Percentiles rank a stretch among this genome's conserved stretches.
phyloP scores from a whole-genome alignment of 2,329 filamentous ascomycete genomes.

The Calonectria pauciramosa region DNA sequence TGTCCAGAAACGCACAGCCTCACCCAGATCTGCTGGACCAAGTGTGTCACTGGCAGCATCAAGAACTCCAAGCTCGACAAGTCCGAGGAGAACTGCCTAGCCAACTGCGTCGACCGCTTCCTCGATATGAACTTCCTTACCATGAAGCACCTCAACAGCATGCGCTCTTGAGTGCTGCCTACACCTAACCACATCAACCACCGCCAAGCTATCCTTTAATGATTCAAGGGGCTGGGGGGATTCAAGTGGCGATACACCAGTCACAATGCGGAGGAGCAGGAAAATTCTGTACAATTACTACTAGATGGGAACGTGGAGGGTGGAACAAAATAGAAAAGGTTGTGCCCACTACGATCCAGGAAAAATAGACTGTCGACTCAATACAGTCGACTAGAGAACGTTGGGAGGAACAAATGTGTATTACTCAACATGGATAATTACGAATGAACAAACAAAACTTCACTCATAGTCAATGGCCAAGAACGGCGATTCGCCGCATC shows the following conservation, averaged over 20 bases:
- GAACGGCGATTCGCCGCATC: background rate
- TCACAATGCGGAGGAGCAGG: background rate
- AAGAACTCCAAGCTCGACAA: slow-evolving; percentile 80
- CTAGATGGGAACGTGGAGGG: background rate
- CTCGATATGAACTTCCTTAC: slow-evolving; percentile 89
- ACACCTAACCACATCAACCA: background rate
- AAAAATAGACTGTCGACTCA: background rate
- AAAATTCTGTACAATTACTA: slow-evolving; percentile 18
- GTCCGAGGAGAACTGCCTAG: slow-evolving; percentile 84
- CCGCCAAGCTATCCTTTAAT: background rate
- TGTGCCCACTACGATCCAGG: background rate
- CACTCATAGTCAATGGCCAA: background rate
- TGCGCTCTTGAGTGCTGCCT: slow-evolving; percentile 52
- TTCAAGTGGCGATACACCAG: background rate
- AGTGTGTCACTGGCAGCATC: slow-evolving; percentile 86
- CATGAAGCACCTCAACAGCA: slow-evolving; percentile 83
- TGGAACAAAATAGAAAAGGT: background rate
- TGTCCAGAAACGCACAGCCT: slow-evolving; percentile 65
- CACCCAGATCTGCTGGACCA: slow-evolving; percentile 90
- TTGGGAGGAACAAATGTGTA: slow-evolving; percentile 10
- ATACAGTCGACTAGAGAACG: background rate
- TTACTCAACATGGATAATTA: background rate
- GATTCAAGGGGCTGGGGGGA: background rate
- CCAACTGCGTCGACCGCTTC: slow-evolving; percentile 95
- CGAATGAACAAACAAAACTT: background rate